These are phyloP conservation scores for Citropsis articulata DNA, from an alignment of 345 rosid species.

Conservation along the genomic window DNA sequence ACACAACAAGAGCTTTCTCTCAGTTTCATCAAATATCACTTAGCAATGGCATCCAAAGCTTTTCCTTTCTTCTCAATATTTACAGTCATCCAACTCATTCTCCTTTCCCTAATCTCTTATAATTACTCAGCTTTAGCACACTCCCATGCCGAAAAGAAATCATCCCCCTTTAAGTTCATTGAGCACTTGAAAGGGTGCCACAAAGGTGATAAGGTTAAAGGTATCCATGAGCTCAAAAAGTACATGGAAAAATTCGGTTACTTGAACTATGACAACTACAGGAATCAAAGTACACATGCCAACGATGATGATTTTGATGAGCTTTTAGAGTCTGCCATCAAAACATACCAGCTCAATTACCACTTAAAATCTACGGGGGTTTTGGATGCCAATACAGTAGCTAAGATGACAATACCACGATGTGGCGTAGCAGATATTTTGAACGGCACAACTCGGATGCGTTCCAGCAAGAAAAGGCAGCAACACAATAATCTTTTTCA, in stretches of 20 bases:
- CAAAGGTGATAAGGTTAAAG: too few species aligned
- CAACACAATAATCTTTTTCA: conserved; percentile 11
- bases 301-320: too few species aligned
- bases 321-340: too few species aligned
- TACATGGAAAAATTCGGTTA: too few species aligned
- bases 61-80: neutral
- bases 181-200: too few species aligned
- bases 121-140: neutral
- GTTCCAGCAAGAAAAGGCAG: conserved; percentile 4
- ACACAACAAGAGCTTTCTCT: neutral
- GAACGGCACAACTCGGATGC: conserved; percentile 30
- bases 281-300: too few species aligned
- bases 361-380: conserved; percentile 20
- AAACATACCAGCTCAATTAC: too few species aligned
- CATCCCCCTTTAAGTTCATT: too few species aligned
- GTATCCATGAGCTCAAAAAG: too few species aligned
- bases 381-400: conserved; percentile 23
- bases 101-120: neutral
- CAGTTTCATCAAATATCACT: neutral
- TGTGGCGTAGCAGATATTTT: conserved; percentile 39
- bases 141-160: too few species aligned
- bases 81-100: neutral
- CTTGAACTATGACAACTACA: too few species aligned
- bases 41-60: neutral
- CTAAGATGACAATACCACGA: conserved; percentile 27